A percentile compares a stretch with the other conserved stretches of the same genome.
These are phyloP conservation scores for Fibroporia radiculosa DNA, from an alignment of 768 basidiomycete genomes.

Conservation along the genomic window DNA sequence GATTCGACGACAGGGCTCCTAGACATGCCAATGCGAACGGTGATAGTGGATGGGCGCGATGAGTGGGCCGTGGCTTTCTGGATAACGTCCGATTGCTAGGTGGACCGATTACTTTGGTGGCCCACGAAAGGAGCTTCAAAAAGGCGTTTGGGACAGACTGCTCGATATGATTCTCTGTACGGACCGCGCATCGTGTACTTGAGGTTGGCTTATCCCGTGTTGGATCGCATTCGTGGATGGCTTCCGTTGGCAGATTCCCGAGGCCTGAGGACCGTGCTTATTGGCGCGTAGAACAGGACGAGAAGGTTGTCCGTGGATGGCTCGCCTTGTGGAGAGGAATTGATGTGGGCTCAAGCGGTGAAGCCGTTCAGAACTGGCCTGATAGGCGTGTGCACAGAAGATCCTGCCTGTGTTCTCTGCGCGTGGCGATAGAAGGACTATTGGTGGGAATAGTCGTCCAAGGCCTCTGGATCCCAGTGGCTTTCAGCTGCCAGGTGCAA, in stretches of 20 bases:
- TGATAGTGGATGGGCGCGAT: slow-evolving; percentile 39
- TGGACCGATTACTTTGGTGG: slow-evolving; percentile 12
- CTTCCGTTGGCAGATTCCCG: too few species aligned
- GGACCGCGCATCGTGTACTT: slow-evolving; percentile 5
- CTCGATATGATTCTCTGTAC: slow-evolving; percentile 13
- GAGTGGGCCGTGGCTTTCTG: slow-evolving; percentile 14
- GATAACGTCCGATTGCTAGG: slow-evolving; percentile 12
- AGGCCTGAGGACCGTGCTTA: too few species aligned
- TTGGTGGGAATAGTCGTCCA: too few species aligned
- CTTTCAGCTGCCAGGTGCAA: too few species aligned
- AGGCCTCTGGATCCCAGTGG: too few species aligned
- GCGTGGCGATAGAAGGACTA: too few species aligned
- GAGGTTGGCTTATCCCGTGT: slow-evolving; percentile 1
- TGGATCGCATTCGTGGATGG: slow-evolving; percentile 4
- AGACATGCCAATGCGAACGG: slow-evolving; percentile 73
- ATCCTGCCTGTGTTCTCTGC: too few species aligned
- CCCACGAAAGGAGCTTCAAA: slow-evolving; percentile 14
- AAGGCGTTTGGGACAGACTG: slow-evolving; percentile 19
- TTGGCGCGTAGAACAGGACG: background rate
- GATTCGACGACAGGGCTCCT: slow-evolving; percentile 66
- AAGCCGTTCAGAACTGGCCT: too few species aligned
- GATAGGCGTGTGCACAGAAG: too few species aligned
- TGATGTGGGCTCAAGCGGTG: too few species aligned
- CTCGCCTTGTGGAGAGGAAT: background rate
- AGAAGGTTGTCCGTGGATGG: background rate